Base-by-base conservation (phyloP, 306 rosid genomes). In the Castanea sativa region DNA sequence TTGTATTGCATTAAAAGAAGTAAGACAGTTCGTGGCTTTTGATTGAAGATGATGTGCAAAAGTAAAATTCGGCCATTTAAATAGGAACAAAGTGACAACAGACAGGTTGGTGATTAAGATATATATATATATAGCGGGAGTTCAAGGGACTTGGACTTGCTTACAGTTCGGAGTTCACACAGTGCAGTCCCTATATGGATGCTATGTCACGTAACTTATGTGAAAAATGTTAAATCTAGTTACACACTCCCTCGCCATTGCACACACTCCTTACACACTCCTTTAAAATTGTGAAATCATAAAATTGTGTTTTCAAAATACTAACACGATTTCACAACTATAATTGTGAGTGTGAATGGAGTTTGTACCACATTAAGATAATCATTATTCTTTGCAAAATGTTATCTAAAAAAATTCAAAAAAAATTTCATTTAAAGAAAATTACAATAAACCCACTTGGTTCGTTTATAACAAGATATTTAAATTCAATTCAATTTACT, bases 1-100 rank as follows among this genome's bases (percentile, higher is more conserved):
- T 88, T 87, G 82, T 83, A 82, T 78, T 92, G 91, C 98, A 86
- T 94, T 68, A 90, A 94, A 91, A 89, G 92, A 83, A 85, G 92
- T 35, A 83, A 89, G 84, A 30, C 83, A 76, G 77, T 84, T 84
- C 85, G 84, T 88, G 88, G 86, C 84, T 65, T 87, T 82, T 88
- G 80, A 77, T 83, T 78, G 83, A 85, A 79, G 74, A 71, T 73
- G 77, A 67, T 75, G 76, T 76, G 76, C 76, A 76, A 85, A 91
- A 88, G 83, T 70, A 81, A 79, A 79, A 79, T 60, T 63, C 80
- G 16, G 70, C 81, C 85, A 82, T 82, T 68, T 64, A 41, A 81
- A 76, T 83, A 77, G 75, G 85, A 76, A 79, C 52, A 82, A 86
- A 76, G 52, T 71, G 81, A 79, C 84, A 79, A 77, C 82, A 84